A percentile compares a stretch with the other conserved stretches of the same genome.
Conservation (phyloP, 140 eudicot species). For the Senecio squalidus region DNA sequence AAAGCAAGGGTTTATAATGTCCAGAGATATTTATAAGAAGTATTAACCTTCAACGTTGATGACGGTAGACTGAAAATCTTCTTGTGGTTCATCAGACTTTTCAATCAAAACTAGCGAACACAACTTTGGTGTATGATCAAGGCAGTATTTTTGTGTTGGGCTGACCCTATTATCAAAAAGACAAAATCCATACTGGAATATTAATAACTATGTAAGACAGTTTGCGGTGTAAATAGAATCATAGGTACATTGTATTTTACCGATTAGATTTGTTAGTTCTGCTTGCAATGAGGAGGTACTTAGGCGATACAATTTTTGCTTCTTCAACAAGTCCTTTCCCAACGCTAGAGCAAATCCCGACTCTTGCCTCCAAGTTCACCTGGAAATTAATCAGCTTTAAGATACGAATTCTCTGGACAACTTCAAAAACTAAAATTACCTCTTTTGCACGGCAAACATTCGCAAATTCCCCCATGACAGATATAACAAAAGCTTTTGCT, state of each 20-base stretch:
- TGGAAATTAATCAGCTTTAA: constrained; percentile 16
- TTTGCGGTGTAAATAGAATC: background rate
- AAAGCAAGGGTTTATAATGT: background rate
- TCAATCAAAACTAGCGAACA: constrained; percentile 65
- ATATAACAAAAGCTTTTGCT: constrained; percentile 77
- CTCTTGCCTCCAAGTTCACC: constrained; percentile 88
- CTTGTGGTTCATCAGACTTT: constrained; percentile 19
- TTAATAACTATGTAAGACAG: background rate
- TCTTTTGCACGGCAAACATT: constrained; percentile 53
- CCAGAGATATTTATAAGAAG: background rate
- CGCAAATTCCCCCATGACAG: constrained; percentile 71
- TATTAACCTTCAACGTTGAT: constrained; percentile 33
- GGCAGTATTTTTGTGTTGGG: constrained; percentile 44
- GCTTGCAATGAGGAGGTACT: constrained; percentile 55
- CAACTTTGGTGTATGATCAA: constrained; percentile 47
- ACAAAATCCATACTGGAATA: background rate
- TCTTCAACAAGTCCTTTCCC: constrained; percentile 74
- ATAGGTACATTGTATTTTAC: constrained; percentile 22
- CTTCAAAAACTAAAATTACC: constrained; percentile 23
- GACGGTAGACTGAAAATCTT: constrained; percentile 17
- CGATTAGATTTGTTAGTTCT: constrained; percentile 28
- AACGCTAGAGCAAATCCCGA: constrained; percentile 51
- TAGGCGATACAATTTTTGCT: constrained; percentile 50
- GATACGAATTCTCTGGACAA: background rate
- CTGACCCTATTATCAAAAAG: constrained; percentile 26